Base-by-base conservation (phyloP, 1,284 basidiomycete species). In the Heterobasidion irregulare region DNA sequence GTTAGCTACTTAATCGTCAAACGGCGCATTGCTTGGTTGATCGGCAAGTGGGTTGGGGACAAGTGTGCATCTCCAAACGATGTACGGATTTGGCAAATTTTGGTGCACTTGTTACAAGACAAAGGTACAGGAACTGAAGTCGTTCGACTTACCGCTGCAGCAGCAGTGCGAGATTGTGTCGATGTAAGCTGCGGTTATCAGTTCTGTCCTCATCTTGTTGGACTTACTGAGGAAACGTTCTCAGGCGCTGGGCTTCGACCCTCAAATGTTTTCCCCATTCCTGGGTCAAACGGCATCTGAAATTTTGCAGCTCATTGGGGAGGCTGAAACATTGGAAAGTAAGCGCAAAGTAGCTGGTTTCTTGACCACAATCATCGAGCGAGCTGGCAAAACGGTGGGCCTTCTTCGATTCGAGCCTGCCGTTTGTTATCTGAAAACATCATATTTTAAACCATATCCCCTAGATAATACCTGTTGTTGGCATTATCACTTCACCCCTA, bases 21-120 rank as follows among this genome's bases (percentile, higher is more conserved):
- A 70, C 82, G 92, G 18, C 82, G 93, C 46, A 88, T 95, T 58
- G 92, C 92, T 0, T 94, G 92, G 92, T 70, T 94, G 6, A 80
- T 96, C 47, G 92, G 92, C 12, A 89, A 87, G 75, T 92, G 89
- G 84, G 78, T 91, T 26, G 74, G 78, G 5, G 85, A 90, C 54
- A 77, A 80, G 58, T 84, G 81, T 58, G 72, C 75, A 35, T 72
- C 77, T 16, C 77, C 85, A 2, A 83, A 83, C 58, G 80, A 86
- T 61, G 69, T 79, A 2, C 72, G 78, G 51, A 74, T 92, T 9
- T 96, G 92, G 92, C 80, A 92, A 62, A 78, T 92, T 34, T 74
- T 96, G 0, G 73, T 88, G 5, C 81, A 90, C 63, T 77, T 95
- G 15, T 67, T 95, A 46, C 74, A 78, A 52, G 84, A 91, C 61